A percentile compares a stretch with the other conserved stretches of the same genome.
phyloP scores from a whole-genome alignment of 257 asterid genomes.

The Orobanche coerulescens region DNA sequence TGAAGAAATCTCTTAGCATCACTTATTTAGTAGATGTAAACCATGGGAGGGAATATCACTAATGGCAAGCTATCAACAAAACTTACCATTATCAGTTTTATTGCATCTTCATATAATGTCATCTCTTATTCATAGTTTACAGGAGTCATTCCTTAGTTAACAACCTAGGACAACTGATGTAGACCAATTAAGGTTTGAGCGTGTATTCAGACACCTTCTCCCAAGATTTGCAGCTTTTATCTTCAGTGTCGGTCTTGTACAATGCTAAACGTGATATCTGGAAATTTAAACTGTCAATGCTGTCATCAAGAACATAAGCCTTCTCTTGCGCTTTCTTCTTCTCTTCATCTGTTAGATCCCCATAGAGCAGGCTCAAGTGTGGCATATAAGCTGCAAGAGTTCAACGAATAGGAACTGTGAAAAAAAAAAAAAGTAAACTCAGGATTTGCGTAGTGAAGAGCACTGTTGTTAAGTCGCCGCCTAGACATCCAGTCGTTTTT shows the following conservation, averaged over 20 bases:
- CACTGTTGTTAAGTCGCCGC: too few relatives aligned
- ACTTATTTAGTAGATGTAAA: too few relatives aligned
- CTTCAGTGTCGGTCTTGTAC: constrained; percentile 72
- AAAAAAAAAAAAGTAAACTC: neutral
- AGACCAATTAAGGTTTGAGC: constrained; percentile 26
- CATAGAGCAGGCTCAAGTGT: constrained; percentile 84
- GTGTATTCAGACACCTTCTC: constrained; percentile 61
- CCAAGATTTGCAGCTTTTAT: constrained; percentile 83
- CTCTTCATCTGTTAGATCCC: constrained; percentile 60
- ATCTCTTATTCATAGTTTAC: constrained; percentile 24
- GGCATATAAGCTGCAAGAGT: constrained; percentile 82
- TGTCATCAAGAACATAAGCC: constrained; percentile 52
- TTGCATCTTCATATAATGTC: constrained; percentile 6
- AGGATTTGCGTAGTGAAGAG: too few relatives aligned
- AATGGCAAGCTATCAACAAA: neutral
- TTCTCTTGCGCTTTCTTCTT: constrained; percentile 66
- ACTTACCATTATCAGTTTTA: neutral
- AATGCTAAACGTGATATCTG: constrained; percentile 59
- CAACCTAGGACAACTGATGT: neutral
- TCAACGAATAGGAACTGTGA: neutral
- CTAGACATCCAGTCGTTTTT: too few relatives aligned
- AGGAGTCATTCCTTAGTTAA: neutral
- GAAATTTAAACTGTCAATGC: constrained; percentile 44
- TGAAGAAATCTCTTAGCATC: too few relatives aligned
- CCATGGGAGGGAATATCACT: neutral